A percentile compares a stretch with the other conserved stretches of the same genome.
phyloP scores from a whole-genome alignment of 306 rosid genomes.

The Lithocarpus polystachyus region DNA sequence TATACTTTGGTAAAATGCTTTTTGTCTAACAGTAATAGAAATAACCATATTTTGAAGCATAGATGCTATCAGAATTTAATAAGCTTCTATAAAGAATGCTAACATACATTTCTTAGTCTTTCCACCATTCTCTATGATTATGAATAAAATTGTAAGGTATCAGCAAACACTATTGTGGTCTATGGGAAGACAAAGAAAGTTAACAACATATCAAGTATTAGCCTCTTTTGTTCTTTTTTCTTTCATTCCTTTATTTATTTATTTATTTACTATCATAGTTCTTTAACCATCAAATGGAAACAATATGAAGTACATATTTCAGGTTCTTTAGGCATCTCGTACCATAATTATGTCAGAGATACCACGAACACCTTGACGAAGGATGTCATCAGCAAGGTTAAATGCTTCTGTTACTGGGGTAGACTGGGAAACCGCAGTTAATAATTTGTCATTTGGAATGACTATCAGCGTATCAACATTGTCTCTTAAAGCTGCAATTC shows the following conservation, averaged over 20 bases:
- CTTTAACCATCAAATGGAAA: background rate
- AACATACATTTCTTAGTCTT: background rate
- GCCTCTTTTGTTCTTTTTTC: background rate
- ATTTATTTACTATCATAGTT: background rate
- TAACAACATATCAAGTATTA: background rate
- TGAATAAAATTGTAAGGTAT: background rate
- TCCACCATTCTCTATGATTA: background rate
- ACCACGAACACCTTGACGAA: constrained; percentile 99
- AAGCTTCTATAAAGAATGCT: background rate
- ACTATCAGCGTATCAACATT: constrained; percentile 93
- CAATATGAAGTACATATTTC: constrained; percentile 5
- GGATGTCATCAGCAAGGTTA: constrained; percentile 96
- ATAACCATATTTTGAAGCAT: background rate
- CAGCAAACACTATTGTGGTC: background rate
- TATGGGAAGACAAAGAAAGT: background rate
- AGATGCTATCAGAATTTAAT: background rate
- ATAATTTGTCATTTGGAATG: constrained; percentile 96
- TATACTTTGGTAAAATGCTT: background rate
- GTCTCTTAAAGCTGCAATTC: constrained; percentile 95
- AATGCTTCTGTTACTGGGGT: constrained; percentile 99
- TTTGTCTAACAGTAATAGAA: background rate
- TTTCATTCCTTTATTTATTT: background rate
- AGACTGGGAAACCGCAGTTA: constrained; percentile 93
- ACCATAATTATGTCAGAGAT: constrained; percentile 99
- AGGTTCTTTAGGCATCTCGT: constrained; percentile 28